A percentile compares a stretch with the other conserved stretches of the same genome.
These are phyloP conservation scores for Murraya paniculata DNA, from an alignment of 345 rosid genomes.

Conservation along the genomic window DNA sequence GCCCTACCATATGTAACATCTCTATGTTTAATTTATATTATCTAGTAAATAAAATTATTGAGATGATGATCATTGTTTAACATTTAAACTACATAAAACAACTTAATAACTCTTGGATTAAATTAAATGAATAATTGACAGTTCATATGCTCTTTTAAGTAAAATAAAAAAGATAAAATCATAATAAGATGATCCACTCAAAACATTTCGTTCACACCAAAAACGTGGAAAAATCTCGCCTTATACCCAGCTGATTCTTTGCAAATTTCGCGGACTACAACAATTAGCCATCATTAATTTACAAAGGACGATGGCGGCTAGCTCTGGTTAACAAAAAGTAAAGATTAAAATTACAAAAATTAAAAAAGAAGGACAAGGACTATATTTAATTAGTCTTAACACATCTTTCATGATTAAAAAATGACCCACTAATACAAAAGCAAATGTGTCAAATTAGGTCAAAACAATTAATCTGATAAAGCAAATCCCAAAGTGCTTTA, in stretches of 20 bases:
- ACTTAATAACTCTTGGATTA: background rate
- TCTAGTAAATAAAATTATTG: too few relatives aligned
- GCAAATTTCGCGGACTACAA: background rate
- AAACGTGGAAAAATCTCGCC: conserved; percentile 1
- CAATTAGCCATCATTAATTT: background rate
- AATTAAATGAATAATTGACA: background rate
- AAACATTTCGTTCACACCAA: background rate
- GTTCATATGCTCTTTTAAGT: too few relatives aligned
- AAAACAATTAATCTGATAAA: background rate
- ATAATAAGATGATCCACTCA: too few relatives aligned
- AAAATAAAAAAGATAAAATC: too few relatives aligned
- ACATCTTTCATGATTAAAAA: background rate
- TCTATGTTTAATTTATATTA: too few relatives aligned
- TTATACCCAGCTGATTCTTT: background rate
- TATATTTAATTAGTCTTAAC: background rate
- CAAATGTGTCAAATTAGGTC: background rate
- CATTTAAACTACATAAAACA: background rate
- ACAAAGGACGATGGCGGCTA: background rate
- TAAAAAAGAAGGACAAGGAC: background rate
- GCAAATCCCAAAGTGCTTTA: background rate
- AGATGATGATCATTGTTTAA: too few relatives aligned
- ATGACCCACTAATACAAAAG: background rate
- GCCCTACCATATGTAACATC: background rate
- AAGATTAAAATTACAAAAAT: background rate
- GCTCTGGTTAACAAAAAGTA: background rate